Conservation (phyloP, 208 protist genomes). For the Leishmania aethiopica region DNA sequence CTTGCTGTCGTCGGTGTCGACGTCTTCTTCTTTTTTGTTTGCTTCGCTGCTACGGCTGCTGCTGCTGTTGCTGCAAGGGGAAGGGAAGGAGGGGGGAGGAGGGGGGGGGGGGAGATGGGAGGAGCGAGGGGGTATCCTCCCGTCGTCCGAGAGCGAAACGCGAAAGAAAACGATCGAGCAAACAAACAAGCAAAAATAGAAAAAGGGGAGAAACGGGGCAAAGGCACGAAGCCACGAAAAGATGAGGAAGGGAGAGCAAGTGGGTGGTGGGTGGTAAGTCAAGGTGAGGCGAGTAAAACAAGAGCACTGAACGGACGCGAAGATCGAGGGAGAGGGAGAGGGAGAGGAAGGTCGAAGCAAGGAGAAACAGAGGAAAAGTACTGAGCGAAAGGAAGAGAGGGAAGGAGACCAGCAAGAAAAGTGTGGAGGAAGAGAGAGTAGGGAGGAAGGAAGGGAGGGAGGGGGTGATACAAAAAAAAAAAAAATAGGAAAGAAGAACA, state of each 20-base stretch:
- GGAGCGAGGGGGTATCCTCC: too few species aligned
- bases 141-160: background rate
- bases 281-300: background rate
- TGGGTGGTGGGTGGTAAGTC: background rate
- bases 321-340: background rate
- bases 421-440: background rate
- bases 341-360: too few species aligned
- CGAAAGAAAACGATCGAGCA: background rate
- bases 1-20: background rate
- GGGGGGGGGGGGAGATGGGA: background rate
- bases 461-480: background rate
- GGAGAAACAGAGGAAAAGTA: background rate
- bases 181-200: background rate
- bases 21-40: background rate
- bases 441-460: background rate
- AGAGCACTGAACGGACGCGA: background rate
- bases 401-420: background rate
- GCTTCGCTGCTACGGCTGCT: too few species aligned
- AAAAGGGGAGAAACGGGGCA: background rate
- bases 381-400: background rate
- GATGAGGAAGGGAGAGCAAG: background rate
- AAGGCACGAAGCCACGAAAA: too few species aligned
- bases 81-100: background rate
- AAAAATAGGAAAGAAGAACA: background rate
- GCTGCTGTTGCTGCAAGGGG: too few species aligned